Evolutionary conservation across 2,329 filamentous ascomycete species (phyloP), one percentile per base, ranked within the genome.

Genomic region (Mycosphaerella arachidis): DNA sequence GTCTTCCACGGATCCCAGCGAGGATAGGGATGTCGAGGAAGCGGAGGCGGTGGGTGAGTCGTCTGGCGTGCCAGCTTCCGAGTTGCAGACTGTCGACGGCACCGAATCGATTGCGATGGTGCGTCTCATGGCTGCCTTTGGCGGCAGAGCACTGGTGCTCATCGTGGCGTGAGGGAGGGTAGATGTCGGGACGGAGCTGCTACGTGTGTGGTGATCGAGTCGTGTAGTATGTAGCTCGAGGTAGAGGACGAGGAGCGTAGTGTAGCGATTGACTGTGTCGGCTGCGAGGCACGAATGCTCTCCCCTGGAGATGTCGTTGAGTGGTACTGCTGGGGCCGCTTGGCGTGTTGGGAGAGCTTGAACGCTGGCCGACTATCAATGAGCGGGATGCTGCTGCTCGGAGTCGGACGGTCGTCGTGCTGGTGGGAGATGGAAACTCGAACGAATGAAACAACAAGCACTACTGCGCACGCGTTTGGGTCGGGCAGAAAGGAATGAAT

Each of bases 1-100:
- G 48, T 84, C 80, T 33, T 73, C 71, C 58, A 86, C 83, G 10
- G 90, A 92, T 58, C 85, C 87, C 74, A 97, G 82, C 29, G 94
- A 97, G 10, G 93, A 97, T 63, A 97, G 84, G 3, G 94, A 97
- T 3, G 93, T 96, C 43, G 90, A 90, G 7, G 94, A 97, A 51
- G 84, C 81, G 29, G 92, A 88, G 46, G 81, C 81, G 55, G 78
- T 79, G 52, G 85, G 85, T 61, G 84, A 86, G 66, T 86, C 84
- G 63, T 78, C 73, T 37, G 84, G 84, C 27, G 84, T 85, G 61
- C 76, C 77, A 43, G 79, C 77, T 60, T 77, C 76, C 5, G 84
- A 86, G 71, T 77, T 82, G 65, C 77, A 75, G 45, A 78, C 73
- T 20, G 84, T 86, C 35, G 78, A 80, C n/a, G 76, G 71, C 10